Evolutionary conservation across 164 flowering plant genomes (phyloP).

Genomic region (Vitis rupestris): DNA sequence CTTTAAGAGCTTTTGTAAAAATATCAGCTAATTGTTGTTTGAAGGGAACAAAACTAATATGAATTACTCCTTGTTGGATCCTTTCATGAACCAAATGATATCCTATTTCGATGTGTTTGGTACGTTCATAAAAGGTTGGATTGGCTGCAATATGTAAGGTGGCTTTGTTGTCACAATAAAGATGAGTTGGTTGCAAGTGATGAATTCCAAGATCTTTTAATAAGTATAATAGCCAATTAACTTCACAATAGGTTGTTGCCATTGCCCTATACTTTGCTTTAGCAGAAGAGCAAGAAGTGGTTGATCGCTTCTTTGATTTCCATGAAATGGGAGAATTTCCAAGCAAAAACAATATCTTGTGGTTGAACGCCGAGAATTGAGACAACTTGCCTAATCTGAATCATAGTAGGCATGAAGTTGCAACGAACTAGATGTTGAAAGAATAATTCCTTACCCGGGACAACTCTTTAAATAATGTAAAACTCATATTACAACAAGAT

Average conservation of each 20-base stretch:
- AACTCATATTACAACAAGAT: neutral
- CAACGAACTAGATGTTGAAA: neutral
- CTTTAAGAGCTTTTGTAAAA: neutral
- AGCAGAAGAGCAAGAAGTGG: neutral
- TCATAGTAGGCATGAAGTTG: neutral
- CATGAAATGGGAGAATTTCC: neutral
- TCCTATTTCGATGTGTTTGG: too few relatives aligned
- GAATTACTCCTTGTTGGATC: too few relatives aligned
- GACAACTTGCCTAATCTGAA: conserved; percentile 1
- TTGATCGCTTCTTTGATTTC: neutral
- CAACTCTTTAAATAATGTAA: neutral
- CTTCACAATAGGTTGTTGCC: neutral
- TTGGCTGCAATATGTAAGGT: too few relatives aligned
- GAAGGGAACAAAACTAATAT: neutral
- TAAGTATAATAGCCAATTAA: too few relatives aligned
- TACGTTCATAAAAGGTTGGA: too few relatives aligned
- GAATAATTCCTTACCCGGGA: too few relatives aligned
- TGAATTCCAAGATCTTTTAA: too few relatives aligned
- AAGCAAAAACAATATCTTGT: neutral
- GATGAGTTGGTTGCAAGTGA: too few relatives aligned
- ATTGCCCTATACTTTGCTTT: neutral
- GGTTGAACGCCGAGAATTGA: neutral
- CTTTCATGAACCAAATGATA: too few relatives aligned
- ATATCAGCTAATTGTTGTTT: neutral
- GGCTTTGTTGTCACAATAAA: too few relatives aligned